Evolutionary conservation across 169 alveolate genomes (phyloP).

Genomic region (Cryptosporidium felis): DNA sequence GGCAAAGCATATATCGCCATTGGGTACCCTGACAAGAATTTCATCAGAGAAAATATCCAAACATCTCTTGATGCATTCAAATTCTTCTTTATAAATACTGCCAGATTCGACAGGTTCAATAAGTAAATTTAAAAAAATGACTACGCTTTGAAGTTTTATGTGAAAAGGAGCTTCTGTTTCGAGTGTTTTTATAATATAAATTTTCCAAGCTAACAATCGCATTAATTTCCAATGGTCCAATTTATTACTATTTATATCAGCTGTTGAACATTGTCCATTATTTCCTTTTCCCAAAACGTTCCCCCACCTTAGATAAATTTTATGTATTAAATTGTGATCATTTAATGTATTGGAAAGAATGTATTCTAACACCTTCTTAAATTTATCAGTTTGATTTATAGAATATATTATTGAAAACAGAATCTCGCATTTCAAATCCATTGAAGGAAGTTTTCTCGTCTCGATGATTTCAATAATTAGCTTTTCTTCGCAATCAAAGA

Average conservation of each 20-base stretch:
- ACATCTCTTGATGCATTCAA: background rate
- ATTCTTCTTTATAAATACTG: background rate
- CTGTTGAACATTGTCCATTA: background rate
- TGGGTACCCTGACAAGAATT: background rate
- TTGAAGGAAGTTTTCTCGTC: constrained; percentile 23
- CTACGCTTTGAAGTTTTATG: constrained; percentile 17
- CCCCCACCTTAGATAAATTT: constrained; percentile 8
- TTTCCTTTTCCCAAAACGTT: background rate
- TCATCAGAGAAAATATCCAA: background rate
- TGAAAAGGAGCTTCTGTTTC: background rate
- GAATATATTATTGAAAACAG: background rate
- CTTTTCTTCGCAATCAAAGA: background rate
- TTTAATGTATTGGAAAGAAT: background rate
- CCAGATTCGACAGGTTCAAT: background rate
- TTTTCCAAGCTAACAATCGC: constrained; percentile 25
- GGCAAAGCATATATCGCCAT: background rate
- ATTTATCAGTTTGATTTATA: background rate
- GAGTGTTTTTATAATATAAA: background rate
- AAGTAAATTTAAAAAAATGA: background rate
- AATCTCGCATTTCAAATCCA: constrained; percentile 3
- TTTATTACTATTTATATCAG: background rate
- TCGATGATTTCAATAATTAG: background rate
- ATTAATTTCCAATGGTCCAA: background rate
- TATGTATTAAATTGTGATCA: constrained; percentile 3
- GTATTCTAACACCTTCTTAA: background rate